A percentile compares a stretch with the other conserved stretches of the same genome.
These are phyloP conservation scores for Curvularia verruculosa DNA, from an alignment of 2,329 filamentous ascomycete genomes.

Conservation along the genomic window DNA sequence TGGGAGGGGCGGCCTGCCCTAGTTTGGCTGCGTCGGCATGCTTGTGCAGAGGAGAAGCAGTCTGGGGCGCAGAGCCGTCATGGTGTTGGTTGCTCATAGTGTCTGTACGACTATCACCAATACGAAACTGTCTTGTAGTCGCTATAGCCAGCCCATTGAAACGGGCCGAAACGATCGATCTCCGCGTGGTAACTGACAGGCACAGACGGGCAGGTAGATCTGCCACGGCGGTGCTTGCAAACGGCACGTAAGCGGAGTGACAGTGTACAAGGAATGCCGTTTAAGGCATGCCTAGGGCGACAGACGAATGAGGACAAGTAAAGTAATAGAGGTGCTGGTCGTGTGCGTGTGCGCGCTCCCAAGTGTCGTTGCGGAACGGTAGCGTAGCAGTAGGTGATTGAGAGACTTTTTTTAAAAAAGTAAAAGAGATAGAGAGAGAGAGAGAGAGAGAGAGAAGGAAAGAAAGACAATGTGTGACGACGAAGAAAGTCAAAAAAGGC, in stretches of 20 bases:
- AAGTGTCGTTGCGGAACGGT: too few relatives aligned
- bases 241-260: slow-evolving; percentile 7
- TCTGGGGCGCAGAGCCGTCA: slow-evolving; percentile 19
- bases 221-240: background rate
- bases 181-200: background rate
- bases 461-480: too few relatives aligned
- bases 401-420: too few relatives aligned
- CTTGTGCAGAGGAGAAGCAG: slow-evolving; percentile 12
- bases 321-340: background rate
- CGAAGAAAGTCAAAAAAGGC: background rate
- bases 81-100: slow-evolving; percentile 13
- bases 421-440: background rate
- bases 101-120: slow-evolving; percentile 9
- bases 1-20: slow-evolving; percentile 9
- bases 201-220: background rate
- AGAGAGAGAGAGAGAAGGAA: too few relatives aligned
- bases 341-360: too few relatives aligned
- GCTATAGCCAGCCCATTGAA: slow-evolving; percentile 5
- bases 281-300: slow-evolving; percentile 4
- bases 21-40: slow-evolving; percentile 3
- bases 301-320: background rate
- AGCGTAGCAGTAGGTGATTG: too few relatives aligned
- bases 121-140: slow-evolving; percentile 2
- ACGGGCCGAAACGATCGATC: slow-evolving; percentile 11
- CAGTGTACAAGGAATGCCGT: background rate